Evolutionary conservation across 352 stramenopile species (phyloP).

Genomic region (Pelagophyceae sp.): DNA sequence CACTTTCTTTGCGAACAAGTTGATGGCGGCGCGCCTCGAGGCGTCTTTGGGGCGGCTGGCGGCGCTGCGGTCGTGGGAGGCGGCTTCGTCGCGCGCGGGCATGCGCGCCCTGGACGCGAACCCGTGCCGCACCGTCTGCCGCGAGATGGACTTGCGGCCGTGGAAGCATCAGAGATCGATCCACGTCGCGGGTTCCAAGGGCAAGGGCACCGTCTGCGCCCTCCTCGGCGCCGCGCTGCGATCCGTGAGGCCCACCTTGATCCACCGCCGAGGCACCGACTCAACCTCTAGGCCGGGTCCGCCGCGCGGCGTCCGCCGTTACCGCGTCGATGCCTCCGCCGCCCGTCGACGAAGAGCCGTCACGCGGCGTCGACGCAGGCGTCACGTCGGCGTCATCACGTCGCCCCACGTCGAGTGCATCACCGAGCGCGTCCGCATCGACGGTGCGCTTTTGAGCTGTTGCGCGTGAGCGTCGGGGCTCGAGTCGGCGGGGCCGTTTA

Average conservation of each 20-base stretch:
- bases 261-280: not conserved
- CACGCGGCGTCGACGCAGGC: not conserved
- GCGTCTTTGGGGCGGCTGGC: not conserved
- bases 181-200: not conserved
- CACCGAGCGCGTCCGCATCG: not conserved
- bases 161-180: not conserved
- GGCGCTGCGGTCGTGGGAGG: not conserved
- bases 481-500: no score
- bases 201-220: slow-evolving; percentile 2
- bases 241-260: not conserved
- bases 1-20: not conserved
- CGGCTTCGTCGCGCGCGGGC: no score
- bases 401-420: not conserved
- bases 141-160: not conserved
- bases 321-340: not conserved
- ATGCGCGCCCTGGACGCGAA: not conserved
- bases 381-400: not conserved
- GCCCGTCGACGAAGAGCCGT: no score
- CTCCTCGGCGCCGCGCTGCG: not conserved
- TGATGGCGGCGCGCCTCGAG: no score
- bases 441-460: not conserved
- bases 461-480: not conserved
- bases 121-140: not conserved
- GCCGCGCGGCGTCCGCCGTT: not conserved
- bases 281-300: not conserved